Conservation (phyloP, 352 stramenopile species). For the Globisporangium yorkense region DNA sequence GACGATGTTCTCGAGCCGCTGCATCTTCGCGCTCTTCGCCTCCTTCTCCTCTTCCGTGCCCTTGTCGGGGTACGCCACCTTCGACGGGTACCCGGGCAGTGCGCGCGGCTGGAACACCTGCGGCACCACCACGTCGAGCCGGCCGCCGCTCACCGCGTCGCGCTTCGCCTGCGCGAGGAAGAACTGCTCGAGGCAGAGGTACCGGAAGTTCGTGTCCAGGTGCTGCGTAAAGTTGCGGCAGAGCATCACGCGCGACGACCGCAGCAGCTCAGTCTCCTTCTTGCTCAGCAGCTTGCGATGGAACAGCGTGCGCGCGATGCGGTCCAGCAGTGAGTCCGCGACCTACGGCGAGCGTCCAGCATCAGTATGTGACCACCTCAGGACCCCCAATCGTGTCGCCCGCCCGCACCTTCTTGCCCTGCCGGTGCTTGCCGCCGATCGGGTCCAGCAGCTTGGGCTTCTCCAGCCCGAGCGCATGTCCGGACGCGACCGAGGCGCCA, state of each 20-base stretch:
- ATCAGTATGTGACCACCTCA: too few relatives aligned
- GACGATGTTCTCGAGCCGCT: constrained; percentile 4
- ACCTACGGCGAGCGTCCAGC: constrained; percentile 20
- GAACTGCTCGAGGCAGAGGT: constrained; percentile 52
- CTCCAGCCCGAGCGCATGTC: background rate
- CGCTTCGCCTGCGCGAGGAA: constrained; percentile 22
- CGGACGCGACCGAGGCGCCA: background rate
- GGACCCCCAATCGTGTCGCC: background rate
- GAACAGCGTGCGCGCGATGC: constrained; percentile 35
- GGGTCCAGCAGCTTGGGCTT: constrained; percentile 35
- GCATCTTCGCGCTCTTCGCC: background rate
- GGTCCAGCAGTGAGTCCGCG: constrained; percentile 50
- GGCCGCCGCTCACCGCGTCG: constrained; percentile 17
- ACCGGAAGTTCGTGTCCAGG: constrained; percentile 50
- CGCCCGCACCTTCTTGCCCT: constrained; percentile 33
- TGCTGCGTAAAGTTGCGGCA: constrained; percentile 46
- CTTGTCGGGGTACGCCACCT: background rate
- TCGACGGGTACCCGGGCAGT: constrained; percentile 39
- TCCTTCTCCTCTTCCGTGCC: background rate
- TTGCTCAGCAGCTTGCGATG: constrained; percentile 42
- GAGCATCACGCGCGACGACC: constrained; percentile 50
- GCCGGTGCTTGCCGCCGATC: constrained; percentile 30
- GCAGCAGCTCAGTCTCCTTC: constrained; percentile 38
- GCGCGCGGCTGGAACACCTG: constrained; percentile 40
- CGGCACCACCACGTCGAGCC: constrained; percentile 32